Evolutionary conservation across 179 eudicot species (phyloP).

Genomic region (Heliamphora pulchella): DNA sequence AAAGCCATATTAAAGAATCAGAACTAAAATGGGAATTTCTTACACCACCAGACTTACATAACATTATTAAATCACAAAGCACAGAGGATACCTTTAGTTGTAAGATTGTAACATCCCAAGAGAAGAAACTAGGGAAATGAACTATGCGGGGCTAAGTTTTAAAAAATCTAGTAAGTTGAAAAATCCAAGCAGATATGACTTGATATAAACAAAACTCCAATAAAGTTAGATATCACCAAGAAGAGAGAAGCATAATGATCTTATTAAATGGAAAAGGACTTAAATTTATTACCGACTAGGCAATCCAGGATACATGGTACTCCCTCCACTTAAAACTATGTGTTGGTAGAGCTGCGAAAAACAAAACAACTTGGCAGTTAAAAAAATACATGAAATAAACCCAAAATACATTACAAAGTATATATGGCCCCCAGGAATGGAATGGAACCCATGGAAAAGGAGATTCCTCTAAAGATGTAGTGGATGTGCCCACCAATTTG

Average conservation of each 20-base stretch:
- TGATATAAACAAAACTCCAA: not conserved
- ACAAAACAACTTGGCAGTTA: conserved; percentile 16
- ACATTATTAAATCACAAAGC: too few species aligned
- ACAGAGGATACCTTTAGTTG: too few species aligned
- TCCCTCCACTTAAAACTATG: conserved; percentile 94
- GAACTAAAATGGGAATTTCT: not conserved
- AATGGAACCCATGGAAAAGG: too few species aligned
- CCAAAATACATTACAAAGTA: not conserved
- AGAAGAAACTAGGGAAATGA: not conserved
- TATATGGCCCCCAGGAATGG: not conserved
- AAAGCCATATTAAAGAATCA: not conserved
- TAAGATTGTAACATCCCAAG: not conserved
- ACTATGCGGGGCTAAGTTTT: not conserved
- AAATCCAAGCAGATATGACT: not conserved
- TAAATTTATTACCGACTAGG: conserved; percentile 79
- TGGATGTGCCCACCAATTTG: not conserved
- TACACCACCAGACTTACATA: too few species aligned
- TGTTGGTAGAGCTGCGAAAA: conserved; percentile 93
- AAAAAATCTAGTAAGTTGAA: not conserved
- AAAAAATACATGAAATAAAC: conserved; percentile 6
- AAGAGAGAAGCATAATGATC: not conserved
- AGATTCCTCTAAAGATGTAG: conserved; percentile 4
- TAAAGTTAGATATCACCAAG: not conserved
- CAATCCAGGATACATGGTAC: conserved; percentile 98
- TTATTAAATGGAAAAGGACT: not conserved